A percentile compares a stretch with the other conserved stretches of the same genome.
Evolutionary conservation across 139 green algal genomes (phyloP).

Genomic region (Tetradesmus lagerheimii): DNA sequence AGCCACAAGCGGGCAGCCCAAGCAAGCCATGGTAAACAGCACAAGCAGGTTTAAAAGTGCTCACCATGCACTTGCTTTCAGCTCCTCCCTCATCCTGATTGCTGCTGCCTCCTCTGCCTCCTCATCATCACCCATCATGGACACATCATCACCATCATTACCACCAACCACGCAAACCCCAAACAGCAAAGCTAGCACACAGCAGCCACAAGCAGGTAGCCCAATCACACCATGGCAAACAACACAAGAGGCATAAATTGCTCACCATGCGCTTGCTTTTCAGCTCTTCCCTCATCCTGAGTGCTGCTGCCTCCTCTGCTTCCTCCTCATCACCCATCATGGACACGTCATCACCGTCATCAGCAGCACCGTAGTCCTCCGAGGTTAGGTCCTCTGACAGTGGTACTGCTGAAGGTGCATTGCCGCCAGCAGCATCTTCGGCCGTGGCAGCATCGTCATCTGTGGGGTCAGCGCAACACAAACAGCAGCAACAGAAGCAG

Average conservation of each 20-base stretch:
- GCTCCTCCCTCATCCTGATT: not conserved
- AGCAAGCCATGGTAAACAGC: not conserved
- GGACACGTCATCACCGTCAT: not conserved
- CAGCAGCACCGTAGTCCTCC: slow-evolving; percentile 11
- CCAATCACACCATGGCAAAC: not conserved
- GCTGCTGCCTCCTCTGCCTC: slow-evolving; percentile 24
- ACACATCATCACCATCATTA: not conserved
- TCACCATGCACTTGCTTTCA: slow-evolving; percentile 35
- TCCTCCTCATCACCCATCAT: not conserved
- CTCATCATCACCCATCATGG: slow-evolving; percentile 30
- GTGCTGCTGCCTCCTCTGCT: not conserved
- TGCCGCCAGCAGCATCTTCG: not conserved
- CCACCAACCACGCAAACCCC: too few relatives aligned
- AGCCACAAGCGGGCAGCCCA: too few relatives aligned
- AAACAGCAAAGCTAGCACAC: too few relatives aligned
- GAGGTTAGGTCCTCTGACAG: slow-evolving; percentile 16
- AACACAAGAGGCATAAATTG: not conserved
- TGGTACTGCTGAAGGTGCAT: not conserved
- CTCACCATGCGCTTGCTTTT: not conserved
- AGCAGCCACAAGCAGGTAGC: too few relatives aligned
- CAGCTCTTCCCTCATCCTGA: too few relatives aligned
- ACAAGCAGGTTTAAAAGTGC: not conserved
- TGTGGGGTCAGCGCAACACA: not conserved
- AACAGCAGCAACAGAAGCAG: slow-evolving; percentile 6
- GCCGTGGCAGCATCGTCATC: slow-evolving; percentile 18